A percentile compares a stretch with the other conserved stretches of the same genome.
Evolutionary conservation across 208 protist genomes (phyloP).

Genomic region (Trypanosoma caninum): DNA sequence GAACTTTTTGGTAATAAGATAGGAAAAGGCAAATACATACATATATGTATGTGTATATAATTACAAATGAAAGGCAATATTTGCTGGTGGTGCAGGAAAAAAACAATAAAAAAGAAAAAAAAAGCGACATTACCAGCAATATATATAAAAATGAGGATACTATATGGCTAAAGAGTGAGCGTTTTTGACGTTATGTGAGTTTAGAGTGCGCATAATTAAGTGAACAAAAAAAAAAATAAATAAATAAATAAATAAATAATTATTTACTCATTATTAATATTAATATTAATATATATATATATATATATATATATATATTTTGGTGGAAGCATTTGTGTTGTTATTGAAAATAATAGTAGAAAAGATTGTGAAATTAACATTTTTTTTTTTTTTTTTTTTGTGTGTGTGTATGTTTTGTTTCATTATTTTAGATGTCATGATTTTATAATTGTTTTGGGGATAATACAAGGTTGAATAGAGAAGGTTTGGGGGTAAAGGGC

Average conservation of each 20-base stretch:
- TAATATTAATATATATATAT: neutral
- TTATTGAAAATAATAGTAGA: conserved; percentile 1
- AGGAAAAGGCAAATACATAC: conserved; percentile 6
- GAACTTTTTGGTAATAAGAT: neutral
- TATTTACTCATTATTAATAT: too few species aligned
- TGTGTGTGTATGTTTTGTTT: neutral
- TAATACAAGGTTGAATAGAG: neutral
- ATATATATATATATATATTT: neutral
- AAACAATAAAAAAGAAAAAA: conserved; percentile 2
- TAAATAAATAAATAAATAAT: neutral
- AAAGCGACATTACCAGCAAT: neutral
- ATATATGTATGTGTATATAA: neutral
- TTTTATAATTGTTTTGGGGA: neutral
- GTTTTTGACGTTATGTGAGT: neutral
- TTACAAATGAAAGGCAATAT: too few species aligned
- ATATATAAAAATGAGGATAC: neutral
- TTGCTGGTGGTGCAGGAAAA: too few species aligned
- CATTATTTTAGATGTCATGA: neutral
- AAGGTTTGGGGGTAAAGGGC: neutral
- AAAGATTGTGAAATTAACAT: neutral
- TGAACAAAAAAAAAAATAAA: neutral
- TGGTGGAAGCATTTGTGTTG: neutral
- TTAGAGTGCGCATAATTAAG: neutral
- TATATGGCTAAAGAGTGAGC: neutral
- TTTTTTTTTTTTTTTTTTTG: conserved; percentile 5